Evolutionary conservation across 2,329 filamentous ascomycete species (phyloP), one percentile per base, ranked within the genome.

Genomic region (Fusarium xylarioides): DNA sequence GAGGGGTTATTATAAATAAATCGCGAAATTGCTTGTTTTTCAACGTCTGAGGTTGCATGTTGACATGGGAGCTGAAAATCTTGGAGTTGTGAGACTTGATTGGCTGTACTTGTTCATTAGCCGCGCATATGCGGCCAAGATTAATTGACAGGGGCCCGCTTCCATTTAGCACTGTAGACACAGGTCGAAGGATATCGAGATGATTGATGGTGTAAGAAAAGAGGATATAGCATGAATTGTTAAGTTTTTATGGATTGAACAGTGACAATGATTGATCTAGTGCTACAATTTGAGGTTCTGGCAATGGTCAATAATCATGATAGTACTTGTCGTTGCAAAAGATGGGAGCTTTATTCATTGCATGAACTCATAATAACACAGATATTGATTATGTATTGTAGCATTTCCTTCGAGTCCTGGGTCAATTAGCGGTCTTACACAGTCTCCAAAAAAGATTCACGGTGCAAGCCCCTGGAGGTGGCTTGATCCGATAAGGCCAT

Each of bases 81-180:
- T 49, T 47, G 47, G 47, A 40, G 42, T 23, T 37, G 37, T 43
- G 54, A 52, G 63, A 23, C 46, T 28, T 78, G 76, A 78, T 76
- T 78, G 65, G 76, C 30, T 57, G 44, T 61, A 26, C 52, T 37
- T 47, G 66, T 53, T 75, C 65, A 78, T 71, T 76, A 78, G 76
- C 63, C 68, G 75, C 71, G 71, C 72, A 69, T 71, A 78, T 76
- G 76, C 74, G 70, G 61, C 76, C 75, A 76, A 78, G 75, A 78
- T 78, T 78, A 72, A 74, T 49, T 60, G 44, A 53, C 75, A 76
- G 63, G 70, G 75, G 65, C 43, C 21, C 23, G 10, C 14, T 44
- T 42, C 15, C 23, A 23, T 35, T 40, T 50, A 37, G 46, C 73
- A 78, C 76, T 76, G 75, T 78, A 66, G 43, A n/a, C 10, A 2